Percentiles rank a stretch among this genome's conserved stretches.
Conservation (phyloP, 1,284 basidiomycete genomes). For the Puccinia novopanici region DNA sequence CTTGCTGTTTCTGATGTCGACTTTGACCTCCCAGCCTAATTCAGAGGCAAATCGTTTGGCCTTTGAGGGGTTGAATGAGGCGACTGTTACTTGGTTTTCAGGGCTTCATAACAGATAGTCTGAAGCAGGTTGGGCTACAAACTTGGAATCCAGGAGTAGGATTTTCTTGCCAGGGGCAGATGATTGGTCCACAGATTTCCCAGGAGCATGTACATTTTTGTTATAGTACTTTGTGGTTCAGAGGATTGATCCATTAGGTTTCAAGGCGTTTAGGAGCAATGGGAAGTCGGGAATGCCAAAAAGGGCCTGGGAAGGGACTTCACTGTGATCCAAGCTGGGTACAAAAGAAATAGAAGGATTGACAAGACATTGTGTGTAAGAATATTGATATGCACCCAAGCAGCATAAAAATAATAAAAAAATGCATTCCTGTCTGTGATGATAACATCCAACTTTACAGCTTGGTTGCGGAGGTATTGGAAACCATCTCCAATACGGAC, state of each 20-base stretch:
- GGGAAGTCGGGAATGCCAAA: constrained; percentile 98
- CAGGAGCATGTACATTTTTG: constrained; percentile 69
- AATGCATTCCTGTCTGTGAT: constrained; percentile 65
- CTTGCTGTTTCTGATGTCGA: constrained; percentile 76
- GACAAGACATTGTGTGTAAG: background rate
- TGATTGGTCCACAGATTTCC: constrained; percentile 46
- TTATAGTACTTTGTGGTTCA: constrained; percentile 83
- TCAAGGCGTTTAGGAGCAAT: constrained; percentile 83
- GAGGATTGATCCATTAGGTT: constrained; percentile 88
- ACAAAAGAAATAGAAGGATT: background rate
- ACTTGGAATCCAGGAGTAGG: constrained; percentile 89
- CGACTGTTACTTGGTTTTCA: constrained; percentile 81
- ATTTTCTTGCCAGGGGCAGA: constrained; percentile 67
- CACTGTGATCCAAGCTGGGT: constrained; percentile 77
- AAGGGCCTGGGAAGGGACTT: constrained; percentile 84
- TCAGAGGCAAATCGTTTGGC: constrained; percentile 72
- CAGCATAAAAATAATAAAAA: background rate
- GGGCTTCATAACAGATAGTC: constrained; percentile 86
- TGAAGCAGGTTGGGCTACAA: constrained; percentile 89
- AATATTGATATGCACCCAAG: background rate
- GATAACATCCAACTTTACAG: constrained; percentile 92
- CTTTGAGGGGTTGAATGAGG: constrained; percentile 77
- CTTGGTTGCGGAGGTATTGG: constrained; percentile 89
- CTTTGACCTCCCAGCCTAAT: constrained; percentile 68
- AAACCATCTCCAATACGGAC: constrained; percentile 98